Conservation (phyloP, 768 basidiomycete genomes). For the Tricholoma hemisulphureum region DNA sequence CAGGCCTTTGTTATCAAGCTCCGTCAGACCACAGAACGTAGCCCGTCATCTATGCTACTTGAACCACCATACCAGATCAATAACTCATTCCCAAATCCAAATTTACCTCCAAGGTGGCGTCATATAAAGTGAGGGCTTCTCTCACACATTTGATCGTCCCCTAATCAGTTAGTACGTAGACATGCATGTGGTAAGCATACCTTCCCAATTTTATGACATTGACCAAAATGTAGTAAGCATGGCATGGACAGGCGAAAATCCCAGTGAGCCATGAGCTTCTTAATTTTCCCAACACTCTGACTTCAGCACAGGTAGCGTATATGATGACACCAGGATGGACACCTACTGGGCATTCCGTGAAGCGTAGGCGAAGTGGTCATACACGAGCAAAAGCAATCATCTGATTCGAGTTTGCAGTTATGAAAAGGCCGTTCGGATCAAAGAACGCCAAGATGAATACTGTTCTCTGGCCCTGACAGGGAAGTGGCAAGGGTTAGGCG, state of each 20-base stretch:
- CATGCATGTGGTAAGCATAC: conserved; percentile 55
- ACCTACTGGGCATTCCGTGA: conserved; percentile 66
- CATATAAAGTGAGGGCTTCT: conserved; percentile 63
- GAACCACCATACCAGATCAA: conserved; percentile 71
- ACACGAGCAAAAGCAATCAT: conserved; percentile 14
- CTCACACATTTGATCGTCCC: neutral
- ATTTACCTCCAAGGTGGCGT: conserved; percentile 58
- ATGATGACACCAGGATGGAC: conserved; percentile 61
- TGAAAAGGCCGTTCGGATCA: conserved; percentile 64
- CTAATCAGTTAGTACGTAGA: conserved; percentile 26
- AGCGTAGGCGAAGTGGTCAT: conserved; percentile 40
- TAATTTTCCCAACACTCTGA: conserved; percentile 2
- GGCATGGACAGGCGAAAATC: conserved; percentile 48
- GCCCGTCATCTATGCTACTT: conserved; percentile 70
- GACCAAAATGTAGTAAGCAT: neutral
- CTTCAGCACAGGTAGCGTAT: conserved; percentile 31
- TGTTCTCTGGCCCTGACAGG: conserved; percentile 50
- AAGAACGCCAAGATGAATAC: conserved; percentile 65
- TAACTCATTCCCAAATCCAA: conserved; percentile 41
- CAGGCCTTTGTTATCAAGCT: conserved; percentile 81
- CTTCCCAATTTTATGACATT: neutral
- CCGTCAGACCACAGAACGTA: conserved; percentile 66
- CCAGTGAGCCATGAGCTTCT: conserved; percentile 33
- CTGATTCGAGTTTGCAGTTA: conserved; percentile 38
- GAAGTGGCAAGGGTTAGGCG: conserved; percentile 49